phyloP scores from a whole-genome alignment of 208 protist genomes.

The Borovskyia barvae region DNA sequence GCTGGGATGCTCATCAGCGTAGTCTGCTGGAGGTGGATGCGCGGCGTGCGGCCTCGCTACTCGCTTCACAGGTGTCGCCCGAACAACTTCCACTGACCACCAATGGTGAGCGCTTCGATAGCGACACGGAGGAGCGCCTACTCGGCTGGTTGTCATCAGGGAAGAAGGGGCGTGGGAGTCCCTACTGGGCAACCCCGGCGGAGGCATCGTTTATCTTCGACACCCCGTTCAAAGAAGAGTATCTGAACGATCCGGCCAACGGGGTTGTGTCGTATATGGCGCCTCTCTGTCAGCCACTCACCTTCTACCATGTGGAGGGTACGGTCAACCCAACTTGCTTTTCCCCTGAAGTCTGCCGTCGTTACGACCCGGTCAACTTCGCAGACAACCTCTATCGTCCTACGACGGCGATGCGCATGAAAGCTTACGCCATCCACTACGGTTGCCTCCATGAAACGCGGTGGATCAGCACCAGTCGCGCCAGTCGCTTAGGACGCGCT shows the following conservation, averaged over 20 bases:
- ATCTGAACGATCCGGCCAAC: constrained; percentile 16
- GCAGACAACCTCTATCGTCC: constrained; percentile 41
- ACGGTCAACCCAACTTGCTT: constrained; percentile 35
- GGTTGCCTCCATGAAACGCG: constrained; percentile 39
- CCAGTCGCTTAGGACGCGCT: background rate
- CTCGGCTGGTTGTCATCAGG: background rate
- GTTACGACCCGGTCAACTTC: constrained; percentile 68
- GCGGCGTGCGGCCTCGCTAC: background rate
- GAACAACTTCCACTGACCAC: constrained; percentile 36
- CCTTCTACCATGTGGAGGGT: constrained; percentile 53
- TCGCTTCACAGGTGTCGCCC: background rate
- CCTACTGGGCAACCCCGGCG: constrained; percentile 63
- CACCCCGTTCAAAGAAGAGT: constrained; percentile 29
- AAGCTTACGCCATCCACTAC: constrained; percentile 47
- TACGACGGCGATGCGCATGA: constrained; percentile 44
- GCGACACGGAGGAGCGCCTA: constrained; percentile 18
- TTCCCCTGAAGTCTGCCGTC: constrained; percentile 31
- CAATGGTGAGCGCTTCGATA: constrained; percentile 65
- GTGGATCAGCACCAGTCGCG: constrained; percentile 51
- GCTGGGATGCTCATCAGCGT: constrained; percentile 10
- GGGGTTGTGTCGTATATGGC: constrained; percentile 1
- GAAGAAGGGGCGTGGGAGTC: constrained; percentile 13
- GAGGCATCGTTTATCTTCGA: constrained; percentile 59
- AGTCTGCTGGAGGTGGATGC: background rate
- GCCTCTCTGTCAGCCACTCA: constrained; percentile 9